These are phyloP conservation scores for Myxozyma vanderwaltii DNA, from an alignment of 805 yeast species.

Conservation along the genomic window DNA sequence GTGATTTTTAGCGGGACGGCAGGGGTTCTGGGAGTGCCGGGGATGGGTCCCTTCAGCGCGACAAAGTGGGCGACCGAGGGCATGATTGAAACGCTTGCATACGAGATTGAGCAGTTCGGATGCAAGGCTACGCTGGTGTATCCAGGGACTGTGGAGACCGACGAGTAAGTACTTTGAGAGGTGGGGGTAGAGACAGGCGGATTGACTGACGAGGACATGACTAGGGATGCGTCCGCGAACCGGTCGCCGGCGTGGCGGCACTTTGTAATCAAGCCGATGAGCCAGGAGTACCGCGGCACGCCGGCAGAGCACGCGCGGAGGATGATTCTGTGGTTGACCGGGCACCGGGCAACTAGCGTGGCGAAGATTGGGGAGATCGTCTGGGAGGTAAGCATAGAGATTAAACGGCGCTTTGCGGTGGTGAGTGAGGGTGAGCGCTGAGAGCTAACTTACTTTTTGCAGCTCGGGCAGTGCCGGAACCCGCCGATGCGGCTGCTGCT, in stretches of 20 bases:
- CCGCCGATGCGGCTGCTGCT: slow-evolving; percentile 40
- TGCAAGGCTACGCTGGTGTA: slow-evolving; percentile 28
- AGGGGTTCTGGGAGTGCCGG: slow-evolving; percentile 41
- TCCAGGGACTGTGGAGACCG: slow-evolving; percentile 27
- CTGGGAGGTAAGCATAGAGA: slow-evolving; percentile 34
- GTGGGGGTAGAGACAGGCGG: too few species aligned
- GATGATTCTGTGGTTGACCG: slow-evolving; percentile 32
- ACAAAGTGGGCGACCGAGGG: slow-evolving; percentile 43
- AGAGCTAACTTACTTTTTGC: neutral
- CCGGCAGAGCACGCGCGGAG: slow-evolving; percentile 36
- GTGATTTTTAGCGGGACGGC: slow-evolving; percentile 34
- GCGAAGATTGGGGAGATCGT: slow-evolving; percentile 37
- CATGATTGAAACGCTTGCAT: slow-evolving; percentile 38
- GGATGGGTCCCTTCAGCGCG: slow-evolving; percentile 39
- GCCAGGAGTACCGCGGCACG: slow-evolving; percentile 33
- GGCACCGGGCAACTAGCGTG: slow-evolving; percentile 29
- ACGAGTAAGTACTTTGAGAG: slow-evolving; percentile 22
- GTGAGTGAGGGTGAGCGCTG: too few species aligned
- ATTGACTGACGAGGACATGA: neutral
- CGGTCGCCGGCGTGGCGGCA: slow-evolving; percentile 35
- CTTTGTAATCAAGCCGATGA: slow-evolving; percentile 33
- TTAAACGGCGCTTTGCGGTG: too few species aligned
- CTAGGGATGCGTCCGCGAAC: slow-evolving; percentile 1
- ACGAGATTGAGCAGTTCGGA: slow-evolving; percentile 36
- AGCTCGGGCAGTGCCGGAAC: slow-evolving; percentile 31